A percentile compares a stretch with the other conserved stretches of the same genome.
These are phyloP conservation scores for Neckera pumila DNA, from an alignment of 225 moss, liverwort and hornwort genomes.

Conservation along the genomic window DNA sequence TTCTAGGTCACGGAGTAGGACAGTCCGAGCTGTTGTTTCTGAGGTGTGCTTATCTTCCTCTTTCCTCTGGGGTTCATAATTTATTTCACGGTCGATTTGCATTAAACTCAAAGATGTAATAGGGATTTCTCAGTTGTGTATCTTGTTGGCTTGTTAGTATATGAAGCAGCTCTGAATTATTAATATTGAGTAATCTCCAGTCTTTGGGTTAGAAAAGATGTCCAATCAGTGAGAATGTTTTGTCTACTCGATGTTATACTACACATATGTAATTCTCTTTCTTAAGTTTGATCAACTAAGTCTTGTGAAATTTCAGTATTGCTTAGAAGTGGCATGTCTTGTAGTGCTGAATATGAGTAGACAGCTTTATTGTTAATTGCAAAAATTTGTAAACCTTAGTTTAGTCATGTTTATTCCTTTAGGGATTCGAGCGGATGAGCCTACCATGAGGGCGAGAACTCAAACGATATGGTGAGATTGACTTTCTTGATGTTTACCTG, in stretches of 20 bases:
- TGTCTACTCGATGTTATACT: background rate
- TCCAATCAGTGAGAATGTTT: background rate
- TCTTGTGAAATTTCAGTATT: background rate
- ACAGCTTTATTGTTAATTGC: background rate
- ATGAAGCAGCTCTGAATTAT: background rate
- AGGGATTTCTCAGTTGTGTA: background rate
- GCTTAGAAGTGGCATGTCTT: background rate
- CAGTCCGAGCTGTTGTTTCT: constrained; percentile 49
- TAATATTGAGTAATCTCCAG: background rate
- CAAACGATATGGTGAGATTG: background rate
- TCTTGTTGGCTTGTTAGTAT: background rate
- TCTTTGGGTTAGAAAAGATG: background rate
- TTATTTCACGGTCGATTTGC: background rate
- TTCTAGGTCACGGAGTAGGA: constrained; percentile 84
- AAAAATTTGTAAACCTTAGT: background rate
- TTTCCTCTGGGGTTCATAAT: background rate
- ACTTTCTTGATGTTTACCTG: background rate
- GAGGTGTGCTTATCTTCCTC: constrained; percentile 39
- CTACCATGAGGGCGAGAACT: background rate
- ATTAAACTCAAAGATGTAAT: background rate
- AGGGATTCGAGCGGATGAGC: background rate
- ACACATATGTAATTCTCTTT: background rate
- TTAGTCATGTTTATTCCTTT: background rate
- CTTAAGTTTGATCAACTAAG: background rate
- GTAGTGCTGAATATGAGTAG: background rate